Percentiles rank a stretch among this genome's conserved stretches.
phyloP scores from a whole-genome alignment of 1,284 basidiomycete genomes.

The Papiliotrema terrestris region DNA sequence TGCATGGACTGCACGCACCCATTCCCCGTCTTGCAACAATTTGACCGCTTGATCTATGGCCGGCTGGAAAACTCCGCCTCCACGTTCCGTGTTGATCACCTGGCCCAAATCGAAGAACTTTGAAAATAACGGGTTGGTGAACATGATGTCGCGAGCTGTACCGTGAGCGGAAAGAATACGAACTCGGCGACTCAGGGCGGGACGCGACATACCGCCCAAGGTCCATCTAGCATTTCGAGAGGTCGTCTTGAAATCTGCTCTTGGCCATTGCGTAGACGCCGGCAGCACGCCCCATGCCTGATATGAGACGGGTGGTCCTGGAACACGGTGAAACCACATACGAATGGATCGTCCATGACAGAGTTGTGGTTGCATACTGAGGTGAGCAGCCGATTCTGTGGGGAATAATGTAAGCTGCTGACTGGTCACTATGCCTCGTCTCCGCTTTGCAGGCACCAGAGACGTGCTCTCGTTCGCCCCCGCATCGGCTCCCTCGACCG shows the following conservation, averaged over 20 bases:
- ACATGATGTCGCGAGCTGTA: constrained; percentile 85
- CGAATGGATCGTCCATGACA: constrained; percentile 54
- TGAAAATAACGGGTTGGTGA: constrained; percentile 81
- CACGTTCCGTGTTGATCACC: constrained; percentile 88
- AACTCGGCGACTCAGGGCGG: too few species aligned
- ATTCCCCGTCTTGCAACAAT: constrained; percentile 73
- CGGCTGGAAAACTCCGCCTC: constrained; percentile 82
- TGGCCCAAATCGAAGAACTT: constrained; percentile 86
- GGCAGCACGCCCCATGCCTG: constrained; percentile 81
- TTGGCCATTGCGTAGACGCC: constrained; percentile 56
- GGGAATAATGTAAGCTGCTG: constrained; percentile 22
- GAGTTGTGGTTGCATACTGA: constrained; percentile 88
- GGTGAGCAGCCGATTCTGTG: not conserved
- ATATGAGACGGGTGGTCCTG: not conserved
- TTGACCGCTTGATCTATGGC: constrained; percentile 78
- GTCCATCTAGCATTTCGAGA: constrained; percentile 46
- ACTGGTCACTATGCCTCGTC: constrained; percentile 72
- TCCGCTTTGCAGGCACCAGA: constrained; percentile 14
- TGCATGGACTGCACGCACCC: constrained; percentile 59
- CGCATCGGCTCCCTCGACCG: constrained; percentile 6
- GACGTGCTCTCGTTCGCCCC: constrained; percentile 1
- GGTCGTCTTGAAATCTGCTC: constrained; percentile 32
- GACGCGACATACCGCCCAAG: constrained; percentile 35
- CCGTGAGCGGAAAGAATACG: constrained; percentile 53
- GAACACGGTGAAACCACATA: constrained; percentile 11